phyloP scores from a whole-genome alignment of 2,329 filamentous ascomycete species.

The Aschersonia sp. region DNA sequence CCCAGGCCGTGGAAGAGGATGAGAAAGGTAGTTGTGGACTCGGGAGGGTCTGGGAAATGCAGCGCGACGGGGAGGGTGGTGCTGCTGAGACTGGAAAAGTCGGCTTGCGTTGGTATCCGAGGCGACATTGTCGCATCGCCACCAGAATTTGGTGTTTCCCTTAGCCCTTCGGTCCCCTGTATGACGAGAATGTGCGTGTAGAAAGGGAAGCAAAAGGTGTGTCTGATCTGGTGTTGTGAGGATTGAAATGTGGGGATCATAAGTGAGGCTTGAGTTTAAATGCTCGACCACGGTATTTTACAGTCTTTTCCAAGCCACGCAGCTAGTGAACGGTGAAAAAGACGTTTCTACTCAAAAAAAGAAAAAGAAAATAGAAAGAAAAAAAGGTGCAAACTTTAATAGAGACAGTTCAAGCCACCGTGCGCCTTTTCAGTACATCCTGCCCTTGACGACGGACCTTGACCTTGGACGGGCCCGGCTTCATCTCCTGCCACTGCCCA shows the following conservation, averaged over 20 bases:
- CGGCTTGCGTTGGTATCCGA: conserved; percentile 33
- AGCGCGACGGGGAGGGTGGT: conserved; percentile 28
- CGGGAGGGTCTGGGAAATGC: conserved; percentile 36
- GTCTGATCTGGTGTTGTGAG: background rate
- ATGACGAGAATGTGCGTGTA: background rate
- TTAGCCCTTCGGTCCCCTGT: background rate
- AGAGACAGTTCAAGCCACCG: background rate
- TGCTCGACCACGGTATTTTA: background rate
- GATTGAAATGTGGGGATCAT: background rate
- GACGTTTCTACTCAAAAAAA: too few species aligned
- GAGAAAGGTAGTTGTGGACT: conserved; percentile 59
- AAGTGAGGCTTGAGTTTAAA: too few species aligned
- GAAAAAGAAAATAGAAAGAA: background rate
- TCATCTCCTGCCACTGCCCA: conserved; percentile 53
- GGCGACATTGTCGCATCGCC: conserved; percentile 22
- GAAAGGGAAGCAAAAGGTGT: background rate
- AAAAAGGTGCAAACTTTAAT: background rate
- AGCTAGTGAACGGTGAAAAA: too few species aligned
- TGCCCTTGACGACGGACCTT: conserved; percentile 12
- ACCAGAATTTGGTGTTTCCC: background rate
- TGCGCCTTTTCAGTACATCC: conserved; percentile 9
- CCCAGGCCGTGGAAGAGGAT: conserved; percentile 76
- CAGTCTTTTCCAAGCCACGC: too few species aligned
- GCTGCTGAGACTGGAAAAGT: conserved; percentile 29
- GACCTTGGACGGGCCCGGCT: conserved; percentile 40